A percentile compares a stretch with the other conserved stretches of the same genome.
phyloP scores from a whole-genome alignment of 176 grass and related monocot species.

The Rhipidocladum racemiflorum region DNA sequence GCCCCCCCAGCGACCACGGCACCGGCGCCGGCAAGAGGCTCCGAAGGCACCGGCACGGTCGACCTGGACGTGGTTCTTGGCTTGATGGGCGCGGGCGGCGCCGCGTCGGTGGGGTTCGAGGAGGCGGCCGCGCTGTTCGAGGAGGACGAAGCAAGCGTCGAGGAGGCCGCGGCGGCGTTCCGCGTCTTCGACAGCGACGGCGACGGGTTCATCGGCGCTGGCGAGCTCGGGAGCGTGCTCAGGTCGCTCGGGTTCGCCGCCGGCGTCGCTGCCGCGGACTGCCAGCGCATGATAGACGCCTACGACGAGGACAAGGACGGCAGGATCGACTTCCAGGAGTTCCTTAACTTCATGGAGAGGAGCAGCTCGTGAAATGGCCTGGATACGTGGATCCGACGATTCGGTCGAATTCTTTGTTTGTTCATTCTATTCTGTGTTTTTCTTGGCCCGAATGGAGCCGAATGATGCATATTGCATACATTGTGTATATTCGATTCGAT shows the following conservation, averaged over 20 bases:
- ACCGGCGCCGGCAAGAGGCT: not conserved
- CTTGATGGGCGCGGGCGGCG: slow-evolving; percentile 32
- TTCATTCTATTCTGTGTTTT: slow-evolving; percentile 25
- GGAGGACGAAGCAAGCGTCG: slow-evolving; percentile 62
- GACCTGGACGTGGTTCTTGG: slow-evolving; percentile 45
- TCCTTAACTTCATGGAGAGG: slow-evolving; percentile 59
- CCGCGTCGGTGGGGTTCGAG: slow-evolving; percentile 39
- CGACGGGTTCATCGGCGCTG: slow-evolving; percentile 68
- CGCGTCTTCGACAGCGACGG: slow-evolving; percentile 68
- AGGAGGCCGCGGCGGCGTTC: slow-evolving; percentile 62
- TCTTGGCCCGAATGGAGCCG: slow-evolving; percentile 35
- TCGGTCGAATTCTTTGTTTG: slow-evolving; percentile 13
- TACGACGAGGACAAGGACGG: slow-evolving; percentile 71
- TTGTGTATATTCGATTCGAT: not conserved
- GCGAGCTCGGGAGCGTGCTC: slow-evolving; percentile 64
- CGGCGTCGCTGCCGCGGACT: slow-evolving; percentile 34
- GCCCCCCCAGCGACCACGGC: not conserved
- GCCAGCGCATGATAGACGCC: slow-evolving; percentile 64
- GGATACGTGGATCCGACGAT: not conserved
- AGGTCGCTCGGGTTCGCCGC: slow-evolving; percentile 51
- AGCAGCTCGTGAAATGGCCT: slow-evolving; percentile 33
- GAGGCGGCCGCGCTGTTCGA: slow-evolving; percentile 66
- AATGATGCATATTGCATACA: not conserved
- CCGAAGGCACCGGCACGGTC: not conserved
- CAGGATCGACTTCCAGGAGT: slow-evolving; percentile 71